Base-by-base conservation (phyloP, 1,284 basidiomycete genomes). In the Cutaneotrichosporon sp. region DNA sequence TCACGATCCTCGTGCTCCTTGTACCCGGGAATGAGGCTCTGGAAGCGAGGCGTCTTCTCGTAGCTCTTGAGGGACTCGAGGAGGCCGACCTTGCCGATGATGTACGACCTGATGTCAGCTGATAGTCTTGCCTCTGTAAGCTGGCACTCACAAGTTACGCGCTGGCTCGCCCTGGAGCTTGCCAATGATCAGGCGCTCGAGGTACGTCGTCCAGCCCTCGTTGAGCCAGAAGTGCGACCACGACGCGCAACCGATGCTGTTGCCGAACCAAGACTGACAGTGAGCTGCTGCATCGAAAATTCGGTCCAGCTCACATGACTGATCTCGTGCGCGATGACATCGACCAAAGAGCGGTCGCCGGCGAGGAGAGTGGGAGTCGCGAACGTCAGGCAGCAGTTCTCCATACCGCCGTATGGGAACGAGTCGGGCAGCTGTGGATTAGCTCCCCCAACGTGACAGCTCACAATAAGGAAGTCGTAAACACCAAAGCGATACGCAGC, bases 131-230 rank as follows among this genome's bases (percentile, higher is more conserved):
- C 5, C 14, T 14, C 12, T 12, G 0, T 31, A 31, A 31, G 29
- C 29, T 31, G 29, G 29, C 11, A 64, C 70, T 62, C 33, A 74
- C 71, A 75, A 91, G 12, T 84, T 89, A 31, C 94, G 85, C 54
- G 88, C 84, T 0, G 85, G 83, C 16, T 88, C 82, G 0, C 85
- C 82, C 67, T 93, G 84, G 1, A 94, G 77, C 46, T 80, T 77
- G 61, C 86, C 79, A 35, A 87, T 83, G 52, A 69, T 63, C 9
- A 96, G 77, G 20, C 92, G 84, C 73, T 98, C 94, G 45, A 90
- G 85, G 69, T 93, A 97, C 1, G 90, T 93, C 29, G 92, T 96
- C 86, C 89, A 96, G 31, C 90, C 78, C 69, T 92, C 90, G 71
- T 92, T 93, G 45, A 93, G 81, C 90, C 90, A 94, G 78, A 93